Base-by-base conservation (phyloP, 176 grass and related monocot genomes). In the Ampelocalamus luodianensis region DNA sequence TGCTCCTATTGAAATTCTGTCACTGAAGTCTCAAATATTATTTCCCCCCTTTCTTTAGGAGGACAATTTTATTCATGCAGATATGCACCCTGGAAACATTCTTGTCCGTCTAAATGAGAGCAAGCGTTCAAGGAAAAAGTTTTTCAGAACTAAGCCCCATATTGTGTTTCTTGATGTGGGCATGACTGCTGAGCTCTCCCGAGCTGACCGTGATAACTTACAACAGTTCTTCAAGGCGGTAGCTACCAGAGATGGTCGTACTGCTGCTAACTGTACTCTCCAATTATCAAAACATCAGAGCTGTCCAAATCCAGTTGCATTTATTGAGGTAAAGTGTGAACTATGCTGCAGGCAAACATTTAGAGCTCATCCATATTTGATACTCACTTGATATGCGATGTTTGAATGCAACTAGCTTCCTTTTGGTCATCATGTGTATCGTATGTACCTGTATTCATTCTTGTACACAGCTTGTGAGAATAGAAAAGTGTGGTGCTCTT, bases 31-130 rank as follows among this genome's bases (percentile, higher is more conserved):
- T 78, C 38, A 49, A 32, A 55, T 43, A 54, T 23, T 26, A 20
- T 48, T 45, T n/a, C 66, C 34, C 71, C 46, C 27, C 5, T 37
- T 37, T 74, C 56, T 88, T 32, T 82, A 98, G 96, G 96, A 92
- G 85, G 96, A 95, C 74, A 98, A 98, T 86, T 98, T 98, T 86
- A 90, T 98, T 89, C 96, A 98, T 82, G 96, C 93, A 4, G 96
- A 98, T 83, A 92, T 98, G 93, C 96, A 98, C 87, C 96, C 96
- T 63, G 96, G 96, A 51, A 98, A 98, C 68, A 95, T 98, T 79
- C 93, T 98, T 82, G 96, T 98, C 34, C 93, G 96, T 68, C 44
- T 90, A 77, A 87, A 90, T 65, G 81, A 93, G 22, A 89, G 8
- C 71, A 79, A 83, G 70, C 62, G 10, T 13, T 81, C 74, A 15